Base-by-base conservation (phyloP, 176 grass and related monocot species). In the Musa troglodytarum region DNA sequence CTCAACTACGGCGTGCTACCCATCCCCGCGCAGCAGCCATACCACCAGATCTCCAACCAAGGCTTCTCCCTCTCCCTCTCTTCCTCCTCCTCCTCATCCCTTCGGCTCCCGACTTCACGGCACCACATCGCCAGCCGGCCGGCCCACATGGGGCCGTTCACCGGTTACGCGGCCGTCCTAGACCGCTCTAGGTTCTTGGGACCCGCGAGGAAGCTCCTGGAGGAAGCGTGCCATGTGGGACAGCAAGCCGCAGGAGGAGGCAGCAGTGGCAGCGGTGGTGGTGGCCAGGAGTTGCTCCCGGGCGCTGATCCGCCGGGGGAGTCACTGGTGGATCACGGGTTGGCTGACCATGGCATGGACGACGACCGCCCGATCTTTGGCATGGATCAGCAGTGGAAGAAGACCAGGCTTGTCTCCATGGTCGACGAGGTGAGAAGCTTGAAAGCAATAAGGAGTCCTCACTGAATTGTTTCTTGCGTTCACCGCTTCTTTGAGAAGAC, bases 301-400 rank as follows among this genome's bases (percentile, higher is more conserved):
- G 80, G 85, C 71, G 25, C 76, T 70, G 91, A 98, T 22, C 58
- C 79, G 50, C 78, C 77, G 20, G 81, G 75, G 54, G 80, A 73
- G 0, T 76, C 82, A 2, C 59, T 83, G 3, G 82, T 72, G 6
- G 88, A 89, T 52, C 82, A 52, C 0, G 83, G 82, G 54, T n/a
- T 58, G 25, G 11, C 22, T 21, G 55, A 28, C 43, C 57, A 68
- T 28, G 78, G 88, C 54, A 73, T 12, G 78, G 78, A 34, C 2
- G 15, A 74, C 1, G 22, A 29, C 52, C 53, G 24, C 53, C 22
- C 12, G 14, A 57, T 63, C 57, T 52, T 69, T 8, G 50, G 78
- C 25, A 74, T 75, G 29, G 91, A 99, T 76, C 87, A 89, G 81
- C 91, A 89, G 83, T 99, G 96, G 96, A 95, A 86, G 86, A 99